Percentiles rank a stretch among this genome's conserved stretches.
phyloP scores from a whole-genome alignment of 78 protist species.

The Capsaspora owczarzaki region DNA sequence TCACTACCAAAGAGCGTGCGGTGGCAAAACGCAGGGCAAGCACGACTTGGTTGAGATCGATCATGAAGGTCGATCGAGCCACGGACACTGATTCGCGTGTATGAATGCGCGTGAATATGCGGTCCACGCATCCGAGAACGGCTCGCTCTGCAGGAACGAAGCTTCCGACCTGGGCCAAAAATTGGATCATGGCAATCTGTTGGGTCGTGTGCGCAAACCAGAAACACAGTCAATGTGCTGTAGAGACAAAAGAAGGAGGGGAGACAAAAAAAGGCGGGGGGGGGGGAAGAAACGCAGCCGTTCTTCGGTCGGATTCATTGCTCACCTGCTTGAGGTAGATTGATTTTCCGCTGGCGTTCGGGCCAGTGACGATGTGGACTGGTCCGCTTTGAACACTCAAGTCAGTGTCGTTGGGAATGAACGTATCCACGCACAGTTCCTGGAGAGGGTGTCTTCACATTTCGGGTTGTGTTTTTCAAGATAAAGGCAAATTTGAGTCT shows the following conservation, averaged over 20 bases:
- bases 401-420: conserved; percentile 32
- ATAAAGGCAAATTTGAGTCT: too few species aligned
- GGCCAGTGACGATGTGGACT: conserved; percentile 50
- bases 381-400: neutral
- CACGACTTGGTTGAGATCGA: conserved; percentile 52
- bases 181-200: conserved; percentile 42
- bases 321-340: conserved; percentile 36
- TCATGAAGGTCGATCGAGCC: conserved; percentile 46
- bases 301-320: too few species aligned
- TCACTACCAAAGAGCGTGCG: conserved; percentile 29
- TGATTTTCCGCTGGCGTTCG: conserved; percentile 77
- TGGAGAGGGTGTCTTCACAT: conserved; percentile 28
- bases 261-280: too few species aligned
- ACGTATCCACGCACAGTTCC: conserved; percentile 6
- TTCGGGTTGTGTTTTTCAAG: too few species aligned
- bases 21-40: conserved; percentile 15
- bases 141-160: conserved; percentile 47
- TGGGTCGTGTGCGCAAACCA: neutral
- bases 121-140: conserved; percentile 28
- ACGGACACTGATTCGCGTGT: conserved; percentile 24
- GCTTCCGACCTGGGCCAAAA: conserved; percentile 57
- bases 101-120: conserved; percentile 40
- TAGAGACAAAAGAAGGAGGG: too few species aligned
- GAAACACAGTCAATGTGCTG: neutral
- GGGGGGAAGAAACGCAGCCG: too few species aligned